phyloP scores from a whole-genome alignment of 1,284 basidiomycete genomes.

The Malassezia dermatis region DNA sequence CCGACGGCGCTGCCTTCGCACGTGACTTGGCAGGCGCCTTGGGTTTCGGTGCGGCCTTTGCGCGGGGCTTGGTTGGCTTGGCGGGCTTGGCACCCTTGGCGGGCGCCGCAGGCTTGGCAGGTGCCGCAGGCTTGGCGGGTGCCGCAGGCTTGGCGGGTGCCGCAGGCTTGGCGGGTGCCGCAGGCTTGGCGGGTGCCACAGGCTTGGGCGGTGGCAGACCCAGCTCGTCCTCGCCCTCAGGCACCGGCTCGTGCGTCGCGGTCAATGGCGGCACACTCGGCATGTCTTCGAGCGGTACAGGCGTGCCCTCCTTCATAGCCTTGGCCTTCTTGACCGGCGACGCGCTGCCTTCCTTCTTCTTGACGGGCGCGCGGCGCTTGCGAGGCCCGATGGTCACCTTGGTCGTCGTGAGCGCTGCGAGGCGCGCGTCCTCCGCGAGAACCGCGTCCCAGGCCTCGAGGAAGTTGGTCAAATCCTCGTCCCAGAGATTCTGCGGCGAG shows the following conservation, averaged over 20 bases:
- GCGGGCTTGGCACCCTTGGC: background rate
- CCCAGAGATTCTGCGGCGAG: constrained; percentile 78
- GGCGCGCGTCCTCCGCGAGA: constrained; percentile 51
- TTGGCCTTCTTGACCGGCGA: constrained; percentile 18
- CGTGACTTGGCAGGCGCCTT: constrained; percentile 1
- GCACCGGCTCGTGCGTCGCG: constrained; percentile 19
- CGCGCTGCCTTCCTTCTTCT: constrained; percentile 8
- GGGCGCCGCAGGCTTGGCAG: background rate
- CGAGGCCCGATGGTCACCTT: constrained; percentile 16
- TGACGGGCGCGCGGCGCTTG: constrained; percentile 20
- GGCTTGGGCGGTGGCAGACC: constrained; percentile 17
- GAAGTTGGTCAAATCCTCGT: constrained; percentile 75
- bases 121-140: background rate
- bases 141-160: background rate
- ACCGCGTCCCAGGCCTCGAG: constrained; percentile 70
- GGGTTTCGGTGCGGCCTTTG: background rate
- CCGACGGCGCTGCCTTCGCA: background rate
- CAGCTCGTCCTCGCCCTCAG: constrained; percentile 26
- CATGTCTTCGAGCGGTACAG: background rate
- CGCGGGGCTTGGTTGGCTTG: constrained; percentile 5
- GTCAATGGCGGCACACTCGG: background rate
- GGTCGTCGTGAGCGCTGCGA: constrained; percentile 26
- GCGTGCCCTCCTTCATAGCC: background rate
- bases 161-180: constrained; percentile 2
- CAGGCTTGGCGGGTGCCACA: background rate